Evolutionary conservation across 805 yeast species (phyloP).

Genomic region (Metschnikowia rubicola): DNA sequence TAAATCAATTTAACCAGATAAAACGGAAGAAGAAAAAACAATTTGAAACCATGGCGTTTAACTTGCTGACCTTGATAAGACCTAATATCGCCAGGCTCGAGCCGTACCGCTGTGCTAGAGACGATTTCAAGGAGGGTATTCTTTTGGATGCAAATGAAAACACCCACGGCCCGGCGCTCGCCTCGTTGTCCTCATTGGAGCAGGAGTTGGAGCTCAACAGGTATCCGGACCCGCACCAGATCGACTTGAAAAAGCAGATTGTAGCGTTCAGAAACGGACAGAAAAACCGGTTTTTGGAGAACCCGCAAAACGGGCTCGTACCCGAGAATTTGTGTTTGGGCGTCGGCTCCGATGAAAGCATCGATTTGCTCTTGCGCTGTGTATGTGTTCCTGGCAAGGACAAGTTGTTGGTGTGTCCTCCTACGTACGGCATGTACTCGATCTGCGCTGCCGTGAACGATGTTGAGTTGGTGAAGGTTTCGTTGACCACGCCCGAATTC

Average conservation of each 20-base stretch:
- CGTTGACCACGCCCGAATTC: slow-evolving; percentile 53
- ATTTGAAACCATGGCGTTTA: slow-evolving; percentile 32
- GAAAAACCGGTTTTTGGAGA: slow-evolving; percentile 23
- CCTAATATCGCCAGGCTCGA: slow-evolving; percentile 80
- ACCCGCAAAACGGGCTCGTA: slow-evolving; percentile 24
- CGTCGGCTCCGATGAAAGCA: slow-evolving; percentile 96
- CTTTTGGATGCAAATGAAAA: slow-evolving; percentile 95
- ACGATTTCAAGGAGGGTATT: slow-evolving; percentile 85
- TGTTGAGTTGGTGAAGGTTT: slow-evolving; percentile 70
- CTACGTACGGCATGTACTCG: slow-evolving; percentile 96
- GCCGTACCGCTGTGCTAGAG: slow-evolving; percentile 96
- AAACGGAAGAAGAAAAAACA: too few relatives aligned
- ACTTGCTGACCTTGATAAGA: slow-evolving; percentile 61
- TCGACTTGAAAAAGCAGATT: slow-evolving; percentile 66
- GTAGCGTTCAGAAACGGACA: slow-evolving; percentile 66
- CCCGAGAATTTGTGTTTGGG: slow-evolving; percentile 83
- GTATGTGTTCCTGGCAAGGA: slow-evolving; percentile 80
- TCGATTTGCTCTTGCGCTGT: slow-evolving; percentile 83
- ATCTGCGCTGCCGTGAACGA: slow-evolving; percentile 91
- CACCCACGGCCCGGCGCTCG: slow-evolving; percentile 82
- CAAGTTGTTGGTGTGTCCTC: slow-evolving; percentile 83
- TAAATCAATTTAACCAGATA: too few relatives aligned
- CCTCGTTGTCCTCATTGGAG: slow-evolving; percentile 44
- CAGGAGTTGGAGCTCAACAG: slow-evolving; percentile 63
- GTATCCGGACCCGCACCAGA: slow-evolving; percentile 96